These are phyloP conservation scores for Trifolium pratense DNA, from an alignment of 306 rosid genomes.

Conservation along the genomic window DNA sequence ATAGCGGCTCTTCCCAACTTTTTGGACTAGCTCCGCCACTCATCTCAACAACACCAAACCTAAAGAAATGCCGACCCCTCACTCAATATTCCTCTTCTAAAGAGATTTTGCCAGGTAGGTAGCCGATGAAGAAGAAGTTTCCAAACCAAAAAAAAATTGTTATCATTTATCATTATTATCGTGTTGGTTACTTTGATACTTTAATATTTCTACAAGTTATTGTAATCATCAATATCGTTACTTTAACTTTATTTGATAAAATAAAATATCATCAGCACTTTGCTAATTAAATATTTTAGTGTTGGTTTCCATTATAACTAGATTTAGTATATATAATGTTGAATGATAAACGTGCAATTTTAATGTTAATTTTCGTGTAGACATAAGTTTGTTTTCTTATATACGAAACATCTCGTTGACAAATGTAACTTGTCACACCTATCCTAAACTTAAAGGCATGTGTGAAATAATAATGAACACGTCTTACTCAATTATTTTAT, in stretches of 20 bases:
- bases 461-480: slow-evolving; percentile 18
- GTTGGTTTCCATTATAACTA: neutral
- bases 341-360: slow-evolving; percentile 31
- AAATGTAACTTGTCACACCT: slow-evolving; percentile 5
- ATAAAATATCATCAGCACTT: neutral
- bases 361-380: neutral
- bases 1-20: too few species aligned
- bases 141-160: too few species aligned
- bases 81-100: too few species aligned
- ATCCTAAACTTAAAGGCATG: neutral
- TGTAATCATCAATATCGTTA: neutral
- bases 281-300: neutral
- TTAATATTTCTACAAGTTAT: neutral
- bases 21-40: too few species aligned
- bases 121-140: too few species aligned
- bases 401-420: slow-evolving; percentile 17
- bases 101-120: too few species aligned
- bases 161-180: too few species aligned
- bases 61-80: too few species aligned
- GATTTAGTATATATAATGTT: neutral
- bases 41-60: too few species aligned
- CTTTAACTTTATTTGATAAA: neutral
- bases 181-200: too few species aligned
- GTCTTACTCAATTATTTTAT: neutral
- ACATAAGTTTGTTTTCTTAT: slow-evolving; percentile 9